Percentiles rank a stretch among this genome's conserved stretches.
phyloP scores from a whole-genome alignment of 2,329 filamentous ascomycete genomes.

The Epichloe bromicola region DNA sequence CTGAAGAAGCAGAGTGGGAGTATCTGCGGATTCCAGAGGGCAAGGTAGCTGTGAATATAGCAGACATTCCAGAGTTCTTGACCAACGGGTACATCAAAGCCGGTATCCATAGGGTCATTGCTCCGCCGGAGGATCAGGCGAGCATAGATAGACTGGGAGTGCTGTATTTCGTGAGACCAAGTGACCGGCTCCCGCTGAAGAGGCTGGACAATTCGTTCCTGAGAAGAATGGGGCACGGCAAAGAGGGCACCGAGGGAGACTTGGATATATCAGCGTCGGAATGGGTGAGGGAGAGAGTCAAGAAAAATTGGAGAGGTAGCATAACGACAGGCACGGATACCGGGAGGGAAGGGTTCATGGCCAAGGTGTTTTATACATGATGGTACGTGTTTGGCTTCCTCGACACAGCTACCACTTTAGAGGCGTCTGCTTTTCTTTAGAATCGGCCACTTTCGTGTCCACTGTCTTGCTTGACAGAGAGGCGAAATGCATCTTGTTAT shows the following conservation, averaged over 20 bases:
- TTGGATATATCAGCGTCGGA: conserved; percentile 3
- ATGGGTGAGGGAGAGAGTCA: conserved; percentile 3
- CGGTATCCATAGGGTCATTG: conserved; percentile 3
- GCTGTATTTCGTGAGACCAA: conserved; percentile 5
- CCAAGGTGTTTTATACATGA: conserved; percentile 5
- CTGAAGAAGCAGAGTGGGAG: background rate
- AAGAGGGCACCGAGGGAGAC: background rate
- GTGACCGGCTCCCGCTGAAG: conserved; percentile 2
- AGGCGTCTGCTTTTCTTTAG: too few relatives aligned
- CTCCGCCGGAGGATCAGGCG: conserved; percentile 1
- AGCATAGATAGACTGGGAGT: conserved; percentile 1
- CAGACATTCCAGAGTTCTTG: conserved; percentile 1
- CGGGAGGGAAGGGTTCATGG: background rate
- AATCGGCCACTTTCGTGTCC: background rate
- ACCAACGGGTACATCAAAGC: conserved; percentile 3
- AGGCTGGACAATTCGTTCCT: conserved; percentile 1
- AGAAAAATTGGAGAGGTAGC: conserved; percentile 2
- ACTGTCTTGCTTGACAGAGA: background rate
- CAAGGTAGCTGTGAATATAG: conserved; percentile 5
- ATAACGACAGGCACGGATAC: background rate
- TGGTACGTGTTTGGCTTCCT: too few relatives aligned
- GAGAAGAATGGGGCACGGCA: conserved; percentile 1
- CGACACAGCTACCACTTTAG: too few relatives aligned
- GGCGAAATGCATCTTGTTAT: background rate
- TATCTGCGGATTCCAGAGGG: conserved; percentile 2